Evolutionary conservation across 345 rosid genomes (phyloP).

Genomic region (Populus ilicifolia): DNA sequence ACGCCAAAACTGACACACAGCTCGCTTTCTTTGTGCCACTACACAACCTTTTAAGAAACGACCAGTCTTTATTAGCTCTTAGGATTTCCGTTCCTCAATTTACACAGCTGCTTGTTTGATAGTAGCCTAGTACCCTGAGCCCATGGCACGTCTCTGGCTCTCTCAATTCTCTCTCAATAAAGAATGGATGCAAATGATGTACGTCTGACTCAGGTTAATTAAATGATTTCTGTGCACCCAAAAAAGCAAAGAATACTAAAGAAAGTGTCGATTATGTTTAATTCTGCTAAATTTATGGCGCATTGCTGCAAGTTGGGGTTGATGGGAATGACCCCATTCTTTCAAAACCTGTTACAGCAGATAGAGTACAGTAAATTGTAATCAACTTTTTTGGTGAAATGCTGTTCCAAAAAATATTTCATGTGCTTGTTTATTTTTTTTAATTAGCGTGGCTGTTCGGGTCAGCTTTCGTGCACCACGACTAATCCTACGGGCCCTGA

Average conservation of each 20-base stretch:
- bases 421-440: too few relatives aligned
- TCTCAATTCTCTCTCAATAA: background rate
- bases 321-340: background rate
- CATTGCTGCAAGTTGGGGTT: background rate
- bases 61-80: conserved; percentile 8
- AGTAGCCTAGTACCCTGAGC: background rate
- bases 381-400: background rate
- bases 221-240: background rate
- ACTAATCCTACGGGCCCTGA: too few relatives aligned
- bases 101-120: conserved; percentile 1
- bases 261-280: background rate
- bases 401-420: too few relatives aligned
- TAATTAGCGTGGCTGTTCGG: too few relatives aligned
- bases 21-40: conserved; percentile 35
- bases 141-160: background rate
- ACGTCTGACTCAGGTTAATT: background rate
- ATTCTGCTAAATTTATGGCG: background rate
- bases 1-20: conserved; percentile 51
- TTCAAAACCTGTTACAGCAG: background rate
- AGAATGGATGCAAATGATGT: background rate
- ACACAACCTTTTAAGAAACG: conserved; percentile 21
- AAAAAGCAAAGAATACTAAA: background rate
- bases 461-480: too few relatives aligned
- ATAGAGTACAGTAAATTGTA: background rate
- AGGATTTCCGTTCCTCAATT: conserved; percentile 22